Conservation (phyloP, 2,329 filamentous ascomycete genomes). For the Fusarium bactridioides region DNA sequence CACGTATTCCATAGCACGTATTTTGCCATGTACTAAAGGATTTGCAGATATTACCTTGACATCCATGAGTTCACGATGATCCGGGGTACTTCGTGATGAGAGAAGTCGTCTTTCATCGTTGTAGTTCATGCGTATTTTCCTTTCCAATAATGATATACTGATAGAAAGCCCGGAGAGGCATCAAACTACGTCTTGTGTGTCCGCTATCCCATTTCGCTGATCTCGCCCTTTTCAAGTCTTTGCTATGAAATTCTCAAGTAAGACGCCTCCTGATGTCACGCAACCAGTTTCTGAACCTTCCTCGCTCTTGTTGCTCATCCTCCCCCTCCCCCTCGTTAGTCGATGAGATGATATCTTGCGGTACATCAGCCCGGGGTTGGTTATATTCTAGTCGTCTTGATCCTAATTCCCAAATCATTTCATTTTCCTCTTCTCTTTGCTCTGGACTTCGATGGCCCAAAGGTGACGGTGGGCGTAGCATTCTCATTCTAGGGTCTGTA, state of each 20-base stretch:
- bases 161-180: neutral
- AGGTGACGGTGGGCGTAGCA: neutral
- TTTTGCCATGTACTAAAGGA: neutral
- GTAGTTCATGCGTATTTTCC: neutral
- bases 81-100: neutral
- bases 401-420: neutral
- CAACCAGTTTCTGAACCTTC: neutral
- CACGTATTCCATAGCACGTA: neutral
- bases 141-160: neutral
- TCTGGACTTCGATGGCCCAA: neutral
- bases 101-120: neutral
- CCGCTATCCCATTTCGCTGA: neutral
- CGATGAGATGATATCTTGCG: neutral
- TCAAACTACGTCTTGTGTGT: neutral
- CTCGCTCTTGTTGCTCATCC: neutral
- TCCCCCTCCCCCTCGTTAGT: neutral
- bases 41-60: neutral
- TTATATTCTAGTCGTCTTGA: neutral
- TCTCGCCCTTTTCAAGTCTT: neutral
- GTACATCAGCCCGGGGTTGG: neutral
- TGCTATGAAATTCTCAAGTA: neutral
- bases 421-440: neutral
- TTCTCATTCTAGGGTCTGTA: neutral
- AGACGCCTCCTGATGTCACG: neutral
- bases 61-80: neutral